Conservation (phyloP, 805 yeast species). For the Clavispora asparagi region DNA sequence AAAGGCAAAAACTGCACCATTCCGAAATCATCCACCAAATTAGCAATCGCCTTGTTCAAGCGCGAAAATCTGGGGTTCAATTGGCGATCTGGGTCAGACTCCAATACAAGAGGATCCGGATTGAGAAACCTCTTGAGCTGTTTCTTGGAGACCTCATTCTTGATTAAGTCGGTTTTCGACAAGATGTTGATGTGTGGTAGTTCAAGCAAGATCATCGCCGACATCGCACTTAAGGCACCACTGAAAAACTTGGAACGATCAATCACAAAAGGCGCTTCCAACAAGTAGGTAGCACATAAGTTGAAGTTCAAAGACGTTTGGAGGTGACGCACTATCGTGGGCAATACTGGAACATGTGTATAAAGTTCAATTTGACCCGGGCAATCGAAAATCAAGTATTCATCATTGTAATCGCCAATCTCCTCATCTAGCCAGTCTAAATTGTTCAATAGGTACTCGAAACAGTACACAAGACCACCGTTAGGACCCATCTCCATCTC, state of each 20-base stretch:
- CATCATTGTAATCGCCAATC: constrained; percentile 93
- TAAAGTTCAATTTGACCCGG: constrained; percentile 96
- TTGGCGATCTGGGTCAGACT: constrained; percentile 13
- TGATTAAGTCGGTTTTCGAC: constrained; percentile 81
- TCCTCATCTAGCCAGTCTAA: constrained; percentile 97
- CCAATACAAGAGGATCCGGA: constrained; percentile 82
- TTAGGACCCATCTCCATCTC: constrained; percentile 92
- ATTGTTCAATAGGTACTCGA: constrained; percentile 83
- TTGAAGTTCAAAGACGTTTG: constrained; percentile 75
- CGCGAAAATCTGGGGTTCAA: constrained; percentile 56
- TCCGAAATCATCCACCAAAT: constrained; percentile 93
- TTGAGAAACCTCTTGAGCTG: constrained; percentile 79
- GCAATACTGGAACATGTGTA: constrained; percentile 90
- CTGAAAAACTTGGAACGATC: constrained; percentile 91
- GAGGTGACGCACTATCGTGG: constrained; percentile 81
- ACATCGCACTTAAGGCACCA: constrained; percentile 95
- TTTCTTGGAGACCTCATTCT: constrained; percentile 69
- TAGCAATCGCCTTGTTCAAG: constrained; percentile 78
- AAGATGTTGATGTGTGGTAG: constrained; percentile 90
- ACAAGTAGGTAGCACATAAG: constrained; percentile 84
- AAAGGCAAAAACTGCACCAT: constrained; percentile 96
- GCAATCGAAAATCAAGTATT: constrained; percentile 89
- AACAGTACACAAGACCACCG: constrained; percentile 90
- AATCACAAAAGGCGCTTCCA: constrained; percentile 91
- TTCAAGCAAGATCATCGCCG: constrained; percentile 93